Conservation (phyloP, 1,139 yeast genomes). For the Blastobotrys apis region DNA sequence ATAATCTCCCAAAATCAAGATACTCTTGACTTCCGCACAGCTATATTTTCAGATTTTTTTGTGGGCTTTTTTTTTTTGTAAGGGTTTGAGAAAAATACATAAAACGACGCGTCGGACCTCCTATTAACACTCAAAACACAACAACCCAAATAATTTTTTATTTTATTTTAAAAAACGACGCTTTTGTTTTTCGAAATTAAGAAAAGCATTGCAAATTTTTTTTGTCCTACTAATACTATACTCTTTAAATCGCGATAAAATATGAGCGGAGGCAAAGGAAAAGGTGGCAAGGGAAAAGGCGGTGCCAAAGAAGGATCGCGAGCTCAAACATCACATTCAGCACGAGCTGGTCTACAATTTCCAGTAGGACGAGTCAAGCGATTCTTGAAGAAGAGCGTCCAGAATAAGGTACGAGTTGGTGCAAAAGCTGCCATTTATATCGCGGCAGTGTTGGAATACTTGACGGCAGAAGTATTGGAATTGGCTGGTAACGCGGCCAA, state of each 20-base stretch:
- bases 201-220: background rate
- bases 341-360: slow-evolving; percentile 95
- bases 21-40: background rate
- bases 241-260: slow-evolving; percentile 5
- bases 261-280: slow-evolving; percentile 92
- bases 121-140: no score
- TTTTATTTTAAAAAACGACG: background rate
- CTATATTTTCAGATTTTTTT: no score
- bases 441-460: slow-evolving; percentile 94
- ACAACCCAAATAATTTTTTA: background rate
- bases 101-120: background rate
- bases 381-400: slow-evolving; percentile 86
- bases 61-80: background rate
- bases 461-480: slow-evolving; percentile 97
- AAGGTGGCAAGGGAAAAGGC: slow-evolving; percentile 85
- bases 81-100: background rate
- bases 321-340: slow-evolving; percentile 80
- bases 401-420: slow-evolving; percentile 92
- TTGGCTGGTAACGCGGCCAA: slow-evolving; percentile 99
- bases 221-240: slow-evolving; percentile 4
- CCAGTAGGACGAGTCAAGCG: slow-evolving; percentile 99
- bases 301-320: slow-evolving; percentile 69
- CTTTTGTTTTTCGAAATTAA: background rate
- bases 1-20: no score
- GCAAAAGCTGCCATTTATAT: slow-evolving; percentile 95